Base-by-base conservation (phyloP, 306 rosid genomes). In the Gynostemma pentaphyllum region DNA sequence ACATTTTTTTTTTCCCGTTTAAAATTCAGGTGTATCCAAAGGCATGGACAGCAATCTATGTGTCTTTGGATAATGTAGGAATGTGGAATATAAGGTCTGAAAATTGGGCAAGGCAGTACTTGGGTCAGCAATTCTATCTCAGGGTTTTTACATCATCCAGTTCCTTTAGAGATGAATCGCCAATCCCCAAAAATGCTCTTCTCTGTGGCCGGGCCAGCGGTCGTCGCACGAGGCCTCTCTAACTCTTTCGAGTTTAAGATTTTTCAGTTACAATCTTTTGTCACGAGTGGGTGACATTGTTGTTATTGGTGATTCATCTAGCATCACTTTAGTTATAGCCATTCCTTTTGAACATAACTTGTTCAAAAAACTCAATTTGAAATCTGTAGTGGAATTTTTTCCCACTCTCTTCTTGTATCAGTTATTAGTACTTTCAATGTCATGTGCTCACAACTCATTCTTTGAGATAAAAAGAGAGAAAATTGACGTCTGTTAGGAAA, bases 21-120 rank as follows among this genome's bases (percentile, higher is more conserved):
- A 39, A 60, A 59, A 44, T 77, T 55, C 82, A 88, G 91, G 96
- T 89, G 13, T 89, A 88, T 50, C 96, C 95, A 0, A 82, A 34
- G 72, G 44, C 98, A 39, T 92, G 98, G 96, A 92, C 98, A 1
- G 98, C 96, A 44, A 75, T 92, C 65, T 92, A 79, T 79, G 62
- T 92, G 71, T 79, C 98, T 0, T 67, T 92, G 51, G 98, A 92
- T 89, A 92, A 81, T 44, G 96, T 88, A 32, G 98, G 98, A 76
- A 86, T 92, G 88, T 92, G 98, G 98, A 88, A 88, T 70, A 74
- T 92, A 52, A 84, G 99, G 76, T 86, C 99, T 0, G 87, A 88
- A 80, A 76, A 84, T 55, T 92, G 99, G 96, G 96, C 52, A 1
- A 86, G 99, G 61, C 99, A 92, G 60, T 92, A 92, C 76, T 45